Percentiles rank a stretch among this genome's conserved stretches.
Evolutionary conservation across 768 basidiomycete species (phyloP).

Genomic region (Daedaleopsis sinensis): DNA sequence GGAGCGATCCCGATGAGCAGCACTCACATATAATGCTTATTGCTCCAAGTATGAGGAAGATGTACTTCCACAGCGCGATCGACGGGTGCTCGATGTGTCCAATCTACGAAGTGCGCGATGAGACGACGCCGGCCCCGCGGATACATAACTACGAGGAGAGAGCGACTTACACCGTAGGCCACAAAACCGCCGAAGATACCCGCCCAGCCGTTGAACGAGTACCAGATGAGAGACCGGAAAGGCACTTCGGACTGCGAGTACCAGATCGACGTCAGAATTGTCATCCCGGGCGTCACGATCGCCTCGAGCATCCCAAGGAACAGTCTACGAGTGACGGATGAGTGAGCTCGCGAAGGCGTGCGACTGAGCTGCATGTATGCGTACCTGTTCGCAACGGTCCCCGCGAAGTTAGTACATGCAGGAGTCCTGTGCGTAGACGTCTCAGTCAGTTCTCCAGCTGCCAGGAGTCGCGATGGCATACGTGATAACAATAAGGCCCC

Average conservation of each 20-base stretch:
- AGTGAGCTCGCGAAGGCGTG: background rate
- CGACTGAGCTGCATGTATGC: background rate
- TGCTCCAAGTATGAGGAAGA: conserved; percentile 21
- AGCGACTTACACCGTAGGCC: conserved; percentile 15
- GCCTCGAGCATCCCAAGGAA: conserved; percentile 23
- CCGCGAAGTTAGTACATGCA: conserved; percentile 17
- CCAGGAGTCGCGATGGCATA: background rate
- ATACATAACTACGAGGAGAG: background rate
- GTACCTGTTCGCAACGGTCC: conserved; percentile 17
- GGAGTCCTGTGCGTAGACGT: conserved; percentile 6
- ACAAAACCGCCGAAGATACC: conserved; percentile 24
- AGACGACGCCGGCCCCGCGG: background rate
- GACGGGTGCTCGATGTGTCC: conserved; percentile 17
- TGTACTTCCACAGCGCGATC: conserved; percentile 23
- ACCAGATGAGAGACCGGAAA: conserved; percentile 23
- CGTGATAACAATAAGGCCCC: conserved; percentile 37
- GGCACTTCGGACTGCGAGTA: conserved; percentile 23
- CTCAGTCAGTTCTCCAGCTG: no score
- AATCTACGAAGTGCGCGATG: no score
- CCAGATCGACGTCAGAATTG: conserved; percentile 22
- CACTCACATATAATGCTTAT: conserved; percentile 19
- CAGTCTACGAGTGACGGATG: conserved; percentile 6
- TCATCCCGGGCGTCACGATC: conserved; percentile 21
- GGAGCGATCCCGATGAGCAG: no score
- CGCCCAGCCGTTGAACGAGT: conserved; percentile 25